Evolutionary conservation across 106 monocot species (phyloP).

Genomic region (Dendrobium officinale): DNA sequence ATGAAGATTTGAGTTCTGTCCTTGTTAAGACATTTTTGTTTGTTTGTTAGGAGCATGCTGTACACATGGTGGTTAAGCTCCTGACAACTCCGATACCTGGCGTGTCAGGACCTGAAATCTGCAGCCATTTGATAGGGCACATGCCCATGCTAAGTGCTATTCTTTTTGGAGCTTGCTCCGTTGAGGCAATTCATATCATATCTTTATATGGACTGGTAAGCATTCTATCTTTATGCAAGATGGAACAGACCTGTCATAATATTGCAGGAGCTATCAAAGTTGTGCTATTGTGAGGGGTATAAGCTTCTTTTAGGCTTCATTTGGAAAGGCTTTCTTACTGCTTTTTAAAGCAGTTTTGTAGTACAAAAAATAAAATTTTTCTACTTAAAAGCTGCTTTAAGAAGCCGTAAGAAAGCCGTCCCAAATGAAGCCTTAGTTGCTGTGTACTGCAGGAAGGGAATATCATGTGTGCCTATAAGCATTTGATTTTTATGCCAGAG

Average conservation of each 20-base stretch:
- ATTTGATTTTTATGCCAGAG: background rate
- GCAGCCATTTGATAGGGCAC: slow-evolving; percentile 53
- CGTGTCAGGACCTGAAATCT: slow-evolving; percentile 30
- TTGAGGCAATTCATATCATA: slow-evolving; percentile 83
- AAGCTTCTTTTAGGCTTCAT: no score
- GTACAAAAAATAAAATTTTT: no score
- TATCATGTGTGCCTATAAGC: background rate
- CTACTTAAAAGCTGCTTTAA: no score
- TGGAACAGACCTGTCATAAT: background rate
- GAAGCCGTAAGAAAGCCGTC: no score
- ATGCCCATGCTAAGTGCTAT: slow-evolving; percentile 73
- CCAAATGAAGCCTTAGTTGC: no score
- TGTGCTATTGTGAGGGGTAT: background rate
- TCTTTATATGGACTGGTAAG: slow-evolving; percentile 89
- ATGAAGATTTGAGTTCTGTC: background rate
- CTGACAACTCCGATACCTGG: slow-evolving; percentile 56
- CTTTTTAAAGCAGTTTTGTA: no score
- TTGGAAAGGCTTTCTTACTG: no score
- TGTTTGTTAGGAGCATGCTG: slow-evolving; percentile 66
- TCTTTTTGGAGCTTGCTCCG: slow-evolving; percentile 46
- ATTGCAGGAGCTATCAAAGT: background rate
- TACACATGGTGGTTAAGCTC: slow-evolving; percentile 62
- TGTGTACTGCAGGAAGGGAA: background rate
- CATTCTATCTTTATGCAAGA: background rate
- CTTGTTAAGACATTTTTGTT: background rate